Percentiles rank a stretch among this genome's conserved stretches.
Conservation (phyloP, 108 stramenopile genomes). For the Epithemia pelagica region DNA sequence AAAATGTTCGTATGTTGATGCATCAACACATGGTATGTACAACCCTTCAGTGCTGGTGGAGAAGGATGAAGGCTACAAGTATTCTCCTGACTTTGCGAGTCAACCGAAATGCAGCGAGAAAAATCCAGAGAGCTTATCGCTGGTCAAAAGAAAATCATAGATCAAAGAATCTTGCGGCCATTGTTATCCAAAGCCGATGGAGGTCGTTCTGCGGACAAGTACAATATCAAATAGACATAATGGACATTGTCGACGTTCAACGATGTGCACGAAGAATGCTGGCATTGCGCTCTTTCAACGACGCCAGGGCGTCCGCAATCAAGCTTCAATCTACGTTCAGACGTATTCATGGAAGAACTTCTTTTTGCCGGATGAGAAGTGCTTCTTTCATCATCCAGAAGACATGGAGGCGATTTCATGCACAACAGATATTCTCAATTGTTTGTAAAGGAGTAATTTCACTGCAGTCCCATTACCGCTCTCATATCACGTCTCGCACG, state of each 20-base stretch:
- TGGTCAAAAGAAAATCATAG: background rate
- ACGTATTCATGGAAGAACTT: background rate
- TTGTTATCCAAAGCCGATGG: constrained; percentile 40
- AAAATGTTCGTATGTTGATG: background rate
- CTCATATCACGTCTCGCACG: no score
- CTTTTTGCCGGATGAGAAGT: background rate
- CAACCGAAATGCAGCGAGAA: constrained; percentile 8
- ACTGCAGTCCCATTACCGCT: background rate
- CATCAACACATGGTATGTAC: constrained; percentile 5
- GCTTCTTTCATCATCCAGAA: background rate
- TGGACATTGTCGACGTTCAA: constrained; percentile 43
- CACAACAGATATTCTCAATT: background rate
- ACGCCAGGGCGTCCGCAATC: background rate
- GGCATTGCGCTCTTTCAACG: background rate
- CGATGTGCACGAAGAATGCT: constrained; percentile 20
- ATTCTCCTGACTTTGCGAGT: background rate
- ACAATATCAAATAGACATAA: constrained; percentile 26
- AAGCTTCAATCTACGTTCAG: background rate
- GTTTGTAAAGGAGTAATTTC: background rate
- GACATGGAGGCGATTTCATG: background rate
- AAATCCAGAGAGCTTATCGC: constrained; percentile 22
- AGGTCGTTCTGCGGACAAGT: constrained; percentile 23
- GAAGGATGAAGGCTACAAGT: background rate
- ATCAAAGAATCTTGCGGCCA: constrained; percentile 12
- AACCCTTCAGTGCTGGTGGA: background rate